Evolutionary conservation across 1,284 basidiomycete genomes (phyloP).

Genomic region (Ustilago esculenta): DNA sequence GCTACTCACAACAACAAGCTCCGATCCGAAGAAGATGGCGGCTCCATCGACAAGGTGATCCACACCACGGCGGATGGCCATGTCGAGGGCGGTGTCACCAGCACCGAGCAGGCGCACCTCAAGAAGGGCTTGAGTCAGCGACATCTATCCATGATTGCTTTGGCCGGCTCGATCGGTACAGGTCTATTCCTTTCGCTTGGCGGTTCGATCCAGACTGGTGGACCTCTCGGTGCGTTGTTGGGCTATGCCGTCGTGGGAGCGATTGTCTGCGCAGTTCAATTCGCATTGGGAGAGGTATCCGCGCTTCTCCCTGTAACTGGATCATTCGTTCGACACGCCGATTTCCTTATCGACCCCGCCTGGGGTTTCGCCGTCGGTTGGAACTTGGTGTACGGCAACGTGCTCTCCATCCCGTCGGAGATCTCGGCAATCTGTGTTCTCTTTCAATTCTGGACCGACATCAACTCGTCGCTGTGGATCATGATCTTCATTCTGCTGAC

Average conservation of each 20-base stretch:
- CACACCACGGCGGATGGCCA: slow-evolving; percentile 5
- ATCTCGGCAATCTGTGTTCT: slow-evolving; percentile 69
- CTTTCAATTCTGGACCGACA: slow-evolving; percentile 52
- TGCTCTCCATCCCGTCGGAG: slow-evolving; percentile 77
- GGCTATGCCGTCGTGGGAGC: slow-evolving; percentile 50
- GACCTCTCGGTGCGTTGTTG: slow-evolving; percentile 49
- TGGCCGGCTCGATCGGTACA: slow-evolving; percentile 56
- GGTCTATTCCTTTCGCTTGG: slow-evolving; percentile 54
- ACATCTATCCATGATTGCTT: slow-evolving; percentile 55
- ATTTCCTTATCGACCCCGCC: slow-evolving; percentile 80
- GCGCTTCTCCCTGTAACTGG: slow-evolving; percentile 73
- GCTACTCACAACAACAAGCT: slow-evolving; percentile 34
- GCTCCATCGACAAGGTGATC: slow-evolving; percentile 15
- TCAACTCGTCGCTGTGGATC: slow-evolving; percentile 64
- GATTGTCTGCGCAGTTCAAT: slow-evolving; percentile 53
- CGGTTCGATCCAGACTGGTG: slow-evolving; percentile 47
- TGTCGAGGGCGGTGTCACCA: slow-evolving; percentile 18
- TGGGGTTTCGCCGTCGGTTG: slow-evolving; percentile 73
- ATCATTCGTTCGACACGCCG: slow-evolving; percentile 81
- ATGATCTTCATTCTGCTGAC: slow-evolving; percentile 70
- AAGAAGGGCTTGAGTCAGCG: slow-evolving; percentile 49
- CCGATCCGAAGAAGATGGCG: slow-evolving; percentile 25
- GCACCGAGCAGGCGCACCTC: slow-evolving; percentile 26
- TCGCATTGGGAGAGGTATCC: slow-evolving; percentile 47
- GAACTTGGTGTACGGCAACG: slow-evolving; percentile 72